Conservation (phyloP, 176 grass and related monocot genomes). For the Eragrostis nindensis region DNA sequence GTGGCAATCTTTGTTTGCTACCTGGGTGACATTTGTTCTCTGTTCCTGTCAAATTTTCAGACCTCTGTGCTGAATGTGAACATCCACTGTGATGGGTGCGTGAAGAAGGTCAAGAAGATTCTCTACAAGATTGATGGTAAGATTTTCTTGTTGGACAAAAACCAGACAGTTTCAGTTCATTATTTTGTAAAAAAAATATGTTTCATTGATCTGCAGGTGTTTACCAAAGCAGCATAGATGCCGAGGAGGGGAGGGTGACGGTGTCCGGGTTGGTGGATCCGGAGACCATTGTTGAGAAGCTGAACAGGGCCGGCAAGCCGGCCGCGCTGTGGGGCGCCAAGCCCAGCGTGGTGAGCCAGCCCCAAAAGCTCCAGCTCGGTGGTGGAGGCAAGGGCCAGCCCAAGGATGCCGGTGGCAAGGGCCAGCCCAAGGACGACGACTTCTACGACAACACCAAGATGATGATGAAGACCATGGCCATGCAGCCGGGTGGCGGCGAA, state of each 20-base stretch:
- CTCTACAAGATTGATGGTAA: constrained; percentile 89
- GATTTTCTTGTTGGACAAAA: background rate
- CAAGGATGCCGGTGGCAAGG: constrained; percentile 42
- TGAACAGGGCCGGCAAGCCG: constrained; percentile 85
- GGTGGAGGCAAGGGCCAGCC: constrained; percentile 33
- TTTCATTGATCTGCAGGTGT: constrained; percentile 60
- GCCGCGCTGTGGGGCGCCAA: constrained; percentile 78
- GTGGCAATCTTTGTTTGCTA: too few species aligned
- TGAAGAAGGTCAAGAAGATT: constrained; percentile 97
- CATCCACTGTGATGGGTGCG: constrained; percentile 95
- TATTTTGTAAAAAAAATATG: background rate
- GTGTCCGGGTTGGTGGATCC: constrained; percentile 81
- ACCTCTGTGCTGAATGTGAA: constrained; percentile 85
- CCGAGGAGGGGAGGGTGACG: constrained; percentile 83
- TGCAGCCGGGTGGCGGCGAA: constrained; percentile 29
- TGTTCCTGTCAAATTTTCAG: constrained; percentile 39
- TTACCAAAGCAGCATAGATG: constrained; percentile 65
- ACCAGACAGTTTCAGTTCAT: background rate
- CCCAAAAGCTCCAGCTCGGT: constrained; percentile 61
- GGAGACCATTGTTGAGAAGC: constrained; percentile 84
- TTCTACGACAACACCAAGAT: constrained; percentile 56
- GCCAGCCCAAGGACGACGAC: constrained; percentile 32
- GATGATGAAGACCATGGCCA: constrained; percentile 50
- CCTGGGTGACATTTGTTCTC: constrained; percentile 4
- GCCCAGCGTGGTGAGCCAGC: constrained; percentile 44